Evolutionary conservation across 768 basidiomycete genomes (phyloP).

Genomic region (Psilocybe cyanescens): DNA sequence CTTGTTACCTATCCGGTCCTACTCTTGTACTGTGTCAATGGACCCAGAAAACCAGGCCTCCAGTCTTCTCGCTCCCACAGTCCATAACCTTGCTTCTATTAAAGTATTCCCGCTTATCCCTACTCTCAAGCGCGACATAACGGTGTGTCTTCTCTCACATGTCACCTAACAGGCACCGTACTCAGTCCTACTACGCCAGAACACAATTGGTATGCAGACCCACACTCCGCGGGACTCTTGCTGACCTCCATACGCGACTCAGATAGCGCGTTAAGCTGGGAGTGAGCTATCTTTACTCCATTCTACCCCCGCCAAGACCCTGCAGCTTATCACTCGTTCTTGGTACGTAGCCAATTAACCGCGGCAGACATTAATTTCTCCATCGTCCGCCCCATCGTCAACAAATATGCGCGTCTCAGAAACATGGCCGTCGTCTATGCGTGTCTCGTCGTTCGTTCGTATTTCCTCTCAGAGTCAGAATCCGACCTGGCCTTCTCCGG

Average conservation of each 20-base stretch:
- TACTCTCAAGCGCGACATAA: slow-evolving; percentile 69
- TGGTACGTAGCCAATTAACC: slow-evolving; percentile 64
- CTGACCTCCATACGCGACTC: slow-evolving; percentile 14
- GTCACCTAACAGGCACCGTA: slow-evolving; percentile 1
- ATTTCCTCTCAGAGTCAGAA: slow-evolving; percentile 73
- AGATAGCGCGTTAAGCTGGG: slow-evolving; percentile 82
- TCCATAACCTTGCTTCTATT: slow-evolving; percentile 61
- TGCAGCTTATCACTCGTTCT: not conserved
- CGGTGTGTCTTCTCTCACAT: slow-evolving; percentile 45
- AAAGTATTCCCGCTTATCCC: slow-evolving; percentile 85
- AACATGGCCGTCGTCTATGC: slow-evolving; percentile 79
- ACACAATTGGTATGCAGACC: slow-evolving; percentile 44
- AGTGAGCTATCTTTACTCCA: slow-evolving; percentile 50
- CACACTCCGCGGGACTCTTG: slow-evolving; percentile 3
- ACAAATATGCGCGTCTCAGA: slow-evolving; percentile 76
- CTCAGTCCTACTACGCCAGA: slow-evolving; percentile 28
- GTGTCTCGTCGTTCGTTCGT: slow-evolving; percentile 76
- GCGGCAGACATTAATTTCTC: slow-evolving; percentile 85
- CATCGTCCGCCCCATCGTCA: slow-evolving; percentile 75
- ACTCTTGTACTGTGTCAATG: slow-evolving; percentile 30
- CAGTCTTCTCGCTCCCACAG: slow-evolving; percentile 54
- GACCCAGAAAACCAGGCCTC: slow-evolving; percentile 47
- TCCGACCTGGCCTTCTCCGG: slow-evolving; percentile 78
- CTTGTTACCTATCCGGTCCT: slow-evolving; percentile 17
- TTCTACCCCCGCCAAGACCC: not conserved